Base-by-base conservation (phyloP, 306 rosid genomes). In the Vigna mungo region DNA sequence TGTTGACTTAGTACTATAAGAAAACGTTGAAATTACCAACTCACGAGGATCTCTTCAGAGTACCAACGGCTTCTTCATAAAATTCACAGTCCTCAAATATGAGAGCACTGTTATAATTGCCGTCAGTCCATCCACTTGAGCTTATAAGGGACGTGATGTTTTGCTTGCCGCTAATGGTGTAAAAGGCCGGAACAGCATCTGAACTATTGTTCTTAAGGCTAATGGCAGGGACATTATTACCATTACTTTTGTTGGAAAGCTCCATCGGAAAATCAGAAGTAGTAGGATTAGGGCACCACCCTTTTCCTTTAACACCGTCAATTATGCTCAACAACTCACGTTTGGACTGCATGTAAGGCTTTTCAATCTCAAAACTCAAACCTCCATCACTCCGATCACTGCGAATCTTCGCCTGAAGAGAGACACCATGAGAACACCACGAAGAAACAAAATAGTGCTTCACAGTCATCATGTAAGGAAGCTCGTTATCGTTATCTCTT, bases 391-490 rank as follows among this genome's bases (percentile, higher is more conserved):
- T n/a, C 3, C n/a, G 3, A 6, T 6, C 48, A n/a, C 23, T n/a
- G 30, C 32, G 20, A 52, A 71, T 51, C 48, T 71, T 71, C 2
- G 62, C 75, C 32, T 5, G 49, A 17, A 18, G 32, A 32, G 21
- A 32, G 48, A 52, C 70, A 18, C 70, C 53, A 9, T 23, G 39
- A 21, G 72, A 68, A 46, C 17, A 68, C 27, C 14, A 6, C 0
- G 34, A 13, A 32, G 62, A 16, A 14, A 12, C 8, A 51, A 52
- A 71, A 8, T 52, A 71, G 51, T 71, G 76, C 12, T 52, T 54
- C 9, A 53, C 21, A 20, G 39, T 13, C 53, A 36, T 37, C 65
- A 72, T 13, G 16, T 72, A 54, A 54, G 76, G 76, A 41, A 23
- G 62, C 6, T 18, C 36, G 37, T 12, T 23, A 72, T 72, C 52